These are phyloP conservation scores for Annulohypoxylon bovei DNA, from an alignment of 495 filamentous ascomycete species.

Conservation along the genomic window DNA sequence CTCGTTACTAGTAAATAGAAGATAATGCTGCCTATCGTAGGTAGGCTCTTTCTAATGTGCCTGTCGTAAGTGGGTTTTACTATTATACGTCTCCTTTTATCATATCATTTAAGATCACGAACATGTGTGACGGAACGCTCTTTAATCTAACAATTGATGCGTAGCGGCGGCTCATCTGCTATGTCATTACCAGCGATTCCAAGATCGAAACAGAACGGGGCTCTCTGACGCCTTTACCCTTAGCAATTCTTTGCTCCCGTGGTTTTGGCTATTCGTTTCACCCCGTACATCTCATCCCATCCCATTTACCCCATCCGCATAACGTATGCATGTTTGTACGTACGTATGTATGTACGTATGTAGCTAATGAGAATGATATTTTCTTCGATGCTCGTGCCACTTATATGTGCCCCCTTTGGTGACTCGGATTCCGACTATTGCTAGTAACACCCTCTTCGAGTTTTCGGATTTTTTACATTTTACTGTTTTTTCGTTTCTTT, in stretches of 20 bases:
- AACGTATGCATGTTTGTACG: background rate
- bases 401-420: background rate
- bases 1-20: background rate
- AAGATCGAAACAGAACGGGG: slow-evolving; percentile 61
- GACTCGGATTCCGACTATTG: background rate
- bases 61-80: slow-evolving; percentile 23
- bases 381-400: background rate
- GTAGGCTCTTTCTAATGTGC: slow-evolving; percentile 17
- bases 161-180: slow-evolving; percentile 62
- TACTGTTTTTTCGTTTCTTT: background rate
- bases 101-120: background rate
- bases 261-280: slow-evolving; percentile 70
- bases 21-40: background rate
- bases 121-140: slow-evolving; percentile 53
- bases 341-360: background rate
- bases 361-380: slow-evolving; percentile 12
- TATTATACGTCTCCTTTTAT: background rate
- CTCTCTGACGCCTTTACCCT: slow-evolving; percentile 69
- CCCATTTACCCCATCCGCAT: background rate
- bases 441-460: background rate
- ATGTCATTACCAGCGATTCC: slow-evolving; percentile 63
- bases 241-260: slow-evolving; percentile 43
- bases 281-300: slow-evolving; percentile 55
- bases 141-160: slow-evolving; percentile 63
- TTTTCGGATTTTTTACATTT: slow-evolving; percentile 44